Evolutionary conservation across 202 grass and related monocot species (phyloP), one percentile per base, ranked within the genome.

Genomic region (Panicum hallii): DNA sequence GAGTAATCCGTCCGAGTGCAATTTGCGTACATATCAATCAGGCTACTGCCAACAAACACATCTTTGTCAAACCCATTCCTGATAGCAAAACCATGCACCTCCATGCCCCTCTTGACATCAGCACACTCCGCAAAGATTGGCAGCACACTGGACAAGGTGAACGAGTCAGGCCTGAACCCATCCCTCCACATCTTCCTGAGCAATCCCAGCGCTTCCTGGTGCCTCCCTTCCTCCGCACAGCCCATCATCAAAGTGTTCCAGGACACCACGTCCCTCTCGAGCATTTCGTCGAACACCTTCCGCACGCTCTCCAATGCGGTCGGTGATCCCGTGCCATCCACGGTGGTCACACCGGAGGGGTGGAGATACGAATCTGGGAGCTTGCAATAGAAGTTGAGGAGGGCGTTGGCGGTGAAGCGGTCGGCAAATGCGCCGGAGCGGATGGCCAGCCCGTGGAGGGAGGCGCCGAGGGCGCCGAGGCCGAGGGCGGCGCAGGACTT

Each of bases 11-110:
- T 86, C 45, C 68, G 38, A n/a, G 75, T 87, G 85, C 92, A 97
- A 10, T 94, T 97, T 1, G 88, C 90, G 11, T 97, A 94, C 90
- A 97, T 97, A 55, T 97, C 72, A 65, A 97, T 94, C 85, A 97
- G 89, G 75, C 88, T 87, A 44, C 92, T 97, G 28, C 90, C 94
- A 32, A 94, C 54, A n/a, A 89, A 93, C 4, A 91, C 84, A 72
- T 97, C 92, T 20, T 66, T 80, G 10, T 83, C 62, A 76, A 89
- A 62, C 5, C 66, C 84, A 70, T 92, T 86, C 63, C 90, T 91
- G 47, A 92, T 44, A 0, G 87, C 83, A 77, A 93, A 94, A 19
- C 90, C 88, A 82, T 97, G 94, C 43, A 89, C 79, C 77, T 89
- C 87, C 86, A 82, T 93, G 30, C 94, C 94, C 85, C 81, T 91